A percentile compares a stretch with the other conserved stretches of the same genome.
Evolutionary conservation across 495 filamentous ascomycete species (phyloP).

Genomic region (Penicillium cosmopolitanum): DNA sequence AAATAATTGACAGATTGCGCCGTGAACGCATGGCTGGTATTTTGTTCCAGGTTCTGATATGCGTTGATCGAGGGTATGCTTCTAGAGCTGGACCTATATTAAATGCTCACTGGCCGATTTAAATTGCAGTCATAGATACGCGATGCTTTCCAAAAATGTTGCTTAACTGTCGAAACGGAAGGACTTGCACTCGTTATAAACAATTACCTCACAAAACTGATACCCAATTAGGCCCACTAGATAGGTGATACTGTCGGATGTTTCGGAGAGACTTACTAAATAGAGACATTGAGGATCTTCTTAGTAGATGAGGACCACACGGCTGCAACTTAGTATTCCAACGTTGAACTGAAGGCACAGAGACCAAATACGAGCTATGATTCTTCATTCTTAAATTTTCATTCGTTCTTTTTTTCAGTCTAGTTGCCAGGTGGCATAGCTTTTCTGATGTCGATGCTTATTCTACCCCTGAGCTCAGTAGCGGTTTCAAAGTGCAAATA

Average conservation of each 20-base stretch:
- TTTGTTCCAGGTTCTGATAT: not conserved
- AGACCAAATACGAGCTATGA: too few species aligned
- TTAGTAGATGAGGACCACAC: not conserved
- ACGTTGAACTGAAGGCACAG: too few species aligned
- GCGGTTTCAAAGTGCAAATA: too few species aligned
- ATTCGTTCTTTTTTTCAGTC: too few species aligned
- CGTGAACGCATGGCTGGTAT: constrained; percentile 26
- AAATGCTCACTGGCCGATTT: not conserved
- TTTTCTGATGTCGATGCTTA: too few species aligned
- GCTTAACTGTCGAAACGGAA: not conserved
- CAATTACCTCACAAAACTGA: not conserved
- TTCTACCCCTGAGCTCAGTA: too few species aligned
- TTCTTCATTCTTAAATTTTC: too few species aligned
- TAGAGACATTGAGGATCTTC: not conserved
- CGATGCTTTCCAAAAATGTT: not conserved
- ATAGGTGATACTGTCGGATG: not conserved
- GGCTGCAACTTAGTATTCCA: too few species aligned
- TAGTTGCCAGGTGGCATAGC: too few species aligned
- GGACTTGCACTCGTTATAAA: not conserved
- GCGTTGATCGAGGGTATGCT: not conserved
- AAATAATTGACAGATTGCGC: constrained; percentile 33
- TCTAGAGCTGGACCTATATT: not conserved
- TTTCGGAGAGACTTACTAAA: not conserved
- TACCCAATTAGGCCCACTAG: not conserved
- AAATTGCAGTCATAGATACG: not conserved